Evolutionary conservation across 768 basidiomycete species (phyloP).

Genomic region (Chalciporus piperatus): DNA sequence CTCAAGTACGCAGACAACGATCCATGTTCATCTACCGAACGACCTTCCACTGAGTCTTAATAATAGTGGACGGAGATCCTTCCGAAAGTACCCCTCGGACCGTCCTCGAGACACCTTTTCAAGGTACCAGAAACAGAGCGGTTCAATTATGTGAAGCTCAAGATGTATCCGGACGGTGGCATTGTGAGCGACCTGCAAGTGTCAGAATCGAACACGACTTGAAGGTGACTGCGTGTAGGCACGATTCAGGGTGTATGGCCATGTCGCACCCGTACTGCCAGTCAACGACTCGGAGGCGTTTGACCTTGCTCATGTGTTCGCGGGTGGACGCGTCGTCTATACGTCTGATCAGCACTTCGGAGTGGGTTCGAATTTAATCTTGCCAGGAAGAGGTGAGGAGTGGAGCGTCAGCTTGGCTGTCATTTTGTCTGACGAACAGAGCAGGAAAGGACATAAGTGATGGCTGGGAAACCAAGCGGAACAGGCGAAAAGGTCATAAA

Average conservation of each 20-base stretch:
- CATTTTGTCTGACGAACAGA: background rate
- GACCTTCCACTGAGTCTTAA: background rate
- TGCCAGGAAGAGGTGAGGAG: constrained; percentile 80
- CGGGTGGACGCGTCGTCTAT: constrained; percentile 80
- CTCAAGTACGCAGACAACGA: constrained; percentile 44
- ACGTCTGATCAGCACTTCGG: constrained; percentile 97
- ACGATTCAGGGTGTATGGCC: constrained; percentile 88
- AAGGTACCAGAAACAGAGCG: constrained; percentile 50
- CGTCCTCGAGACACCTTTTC: constrained; percentile 88
- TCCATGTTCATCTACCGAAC: background rate
- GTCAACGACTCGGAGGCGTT: constrained; percentile 46
- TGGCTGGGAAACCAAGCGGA: constrained; percentile 97
- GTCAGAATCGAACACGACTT: background rate
- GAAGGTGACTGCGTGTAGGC: constrained; percentile 47
- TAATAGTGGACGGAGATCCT: constrained; percentile 78
- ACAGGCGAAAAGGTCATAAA: constrained; percentile 71
- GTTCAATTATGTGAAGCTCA: constrained; percentile 83
- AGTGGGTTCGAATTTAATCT: constrained; percentile 82
- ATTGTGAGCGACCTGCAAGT: constrained; percentile 51
- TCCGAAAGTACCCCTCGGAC: constrained; percentile 72
- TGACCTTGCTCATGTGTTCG: constrained; percentile 88
- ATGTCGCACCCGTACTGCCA: constrained; percentile 66
- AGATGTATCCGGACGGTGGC: constrained; percentile 97
- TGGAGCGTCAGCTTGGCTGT: background rate
- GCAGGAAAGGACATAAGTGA: constrained; percentile 89